Conservation (phyloP, 305 asterid species). For the Rubia tinctorum region DNA sequence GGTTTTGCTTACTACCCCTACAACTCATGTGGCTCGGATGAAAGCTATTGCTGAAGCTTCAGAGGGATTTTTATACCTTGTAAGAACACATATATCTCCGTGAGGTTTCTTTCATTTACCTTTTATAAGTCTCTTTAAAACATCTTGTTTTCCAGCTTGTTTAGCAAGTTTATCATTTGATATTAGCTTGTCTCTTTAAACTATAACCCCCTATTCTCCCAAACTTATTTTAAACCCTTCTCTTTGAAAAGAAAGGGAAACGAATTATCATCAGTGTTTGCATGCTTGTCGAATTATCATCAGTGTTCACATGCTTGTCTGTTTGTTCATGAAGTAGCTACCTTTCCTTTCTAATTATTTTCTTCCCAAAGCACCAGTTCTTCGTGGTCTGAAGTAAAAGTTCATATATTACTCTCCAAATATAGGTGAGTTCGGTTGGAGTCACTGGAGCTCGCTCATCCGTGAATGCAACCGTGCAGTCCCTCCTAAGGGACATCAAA, state of each 20-base stretch:
- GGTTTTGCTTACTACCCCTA: constrained; percentile 96
- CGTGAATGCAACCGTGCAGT: constrained; percentile 63
- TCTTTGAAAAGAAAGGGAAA: neutral
- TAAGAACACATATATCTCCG: constrained; percentile 32
- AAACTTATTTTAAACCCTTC: neutral
- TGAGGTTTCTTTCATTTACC: neutral
- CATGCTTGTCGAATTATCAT: neutral
- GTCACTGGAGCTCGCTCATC: constrained; percentile 94
- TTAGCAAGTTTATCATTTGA: neutral
- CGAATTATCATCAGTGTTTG: neutral
- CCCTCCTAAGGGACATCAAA: constrained; percentile 73
- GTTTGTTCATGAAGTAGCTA: neutral
- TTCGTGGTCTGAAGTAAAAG: neutral
- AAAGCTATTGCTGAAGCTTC: constrained; percentile 78
- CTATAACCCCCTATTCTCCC: no score
- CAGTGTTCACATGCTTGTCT: neutral
- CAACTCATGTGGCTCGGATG: constrained; percentile 83
- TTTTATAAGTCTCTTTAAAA: neutral
- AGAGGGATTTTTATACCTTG: constrained; percentile 94
- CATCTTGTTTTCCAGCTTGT: neutral
- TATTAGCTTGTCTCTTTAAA: neutral
- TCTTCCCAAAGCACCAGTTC: neutral
- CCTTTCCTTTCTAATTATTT: neutral
- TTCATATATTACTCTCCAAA: constrained; percentile 12
- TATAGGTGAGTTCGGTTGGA: constrained; percentile 86